These are phyloP conservation scores for Trifolium subterraneum DNA, from an alignment of 306 rosid genomes.

Conservation along the genomic window DNA sequence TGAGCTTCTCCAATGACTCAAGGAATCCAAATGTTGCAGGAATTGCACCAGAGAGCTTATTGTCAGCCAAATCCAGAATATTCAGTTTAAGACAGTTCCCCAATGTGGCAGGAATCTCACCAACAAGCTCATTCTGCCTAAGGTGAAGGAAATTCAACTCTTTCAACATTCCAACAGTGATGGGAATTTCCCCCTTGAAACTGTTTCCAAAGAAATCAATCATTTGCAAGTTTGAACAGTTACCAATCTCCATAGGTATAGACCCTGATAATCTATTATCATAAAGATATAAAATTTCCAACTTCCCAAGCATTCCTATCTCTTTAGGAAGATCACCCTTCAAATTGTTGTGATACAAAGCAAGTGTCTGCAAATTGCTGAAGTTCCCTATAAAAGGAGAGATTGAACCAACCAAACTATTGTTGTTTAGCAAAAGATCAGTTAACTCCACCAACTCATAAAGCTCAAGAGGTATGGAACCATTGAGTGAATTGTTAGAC, in stretches of 20 bases:
- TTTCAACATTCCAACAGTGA: slow-evolving; percentile 75
- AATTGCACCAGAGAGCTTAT: slow-evolving; percentile 71
- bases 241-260: slow-evolving; percentile 86
- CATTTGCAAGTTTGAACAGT: slow-evolving; percentile 83
- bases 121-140: slow-evolving; percentile 85
- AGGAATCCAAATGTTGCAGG: slow-evolving; percentile 73
- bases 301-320: slow-evolving; percentile 83
- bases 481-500: slow-evolving; percentile 79
- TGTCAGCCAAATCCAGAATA: slow-evolving; percentile 84
- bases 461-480: slow-evolving; percentile 74
- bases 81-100: slow-evolving; percentile 75
- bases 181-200: slow-evolving; percentile 73
- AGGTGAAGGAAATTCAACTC: slow-evolving; percentile 83
- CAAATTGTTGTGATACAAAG: slow-evolving; percentile 79
- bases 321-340: slow-evolving; percentile 73
- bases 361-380: slow-evolving; percentile 60
- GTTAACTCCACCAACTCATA: slow-evolving; percentile 62
- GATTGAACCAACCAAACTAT: slow-evolving; percentile 78
- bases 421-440: slow-evolving; percentile 85
- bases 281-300: slow-evolving; percentile 78
- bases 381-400: slow-evolving; percentile 79
- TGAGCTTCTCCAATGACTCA: slow-evolving; percentile 63
- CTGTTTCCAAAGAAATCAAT: slow-evolving; percentile 83
- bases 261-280: slow-evolving; percentile 76
- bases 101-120: slow-evolving; percentile 79